Base-by-base conservation (phyloP, 2,329 filamentous ascomycete genomes). In the Penicillium sp. region DNA sequence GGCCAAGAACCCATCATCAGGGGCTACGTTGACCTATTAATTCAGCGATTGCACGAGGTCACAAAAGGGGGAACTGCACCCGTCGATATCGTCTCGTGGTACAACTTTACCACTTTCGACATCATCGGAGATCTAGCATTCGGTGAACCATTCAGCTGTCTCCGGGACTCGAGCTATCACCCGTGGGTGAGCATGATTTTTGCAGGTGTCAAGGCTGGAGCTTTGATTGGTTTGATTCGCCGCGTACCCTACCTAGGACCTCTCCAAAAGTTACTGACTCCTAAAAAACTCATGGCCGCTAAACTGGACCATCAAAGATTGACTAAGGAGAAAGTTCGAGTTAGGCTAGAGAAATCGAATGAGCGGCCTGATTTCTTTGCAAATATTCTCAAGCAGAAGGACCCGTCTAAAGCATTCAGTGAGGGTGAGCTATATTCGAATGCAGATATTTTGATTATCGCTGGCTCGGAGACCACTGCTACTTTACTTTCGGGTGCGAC, bases 391-490 rank as follows among this genome's bases (percentile, higher is more conserved):
- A 61, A 57, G 14, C 43, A 61, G 9, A 50, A 61, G 6, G 47
- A 53, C 11, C 57, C 57, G 2, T 57, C 56, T 18, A 65, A 53
- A 22, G 57, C 51, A 3, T 54, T 63, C 27, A 61, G 49, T 22
- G 3, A 56, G 65, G 42, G 29, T 0, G 62, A 64, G 27, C 63
- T 78, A 18, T 46, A 71, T 1, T 75, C 76, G 0, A 63, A 61
- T 43, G 46, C 18, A 2, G 57, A 42, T 25, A 42, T 44, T 0
- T 40, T 63, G n/a, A 63, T 63, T 26, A 42, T 41, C 53, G 67
- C 35, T 41, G 79, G 79, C 0, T 74, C 69, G 1, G 78, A 81
- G 52, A 81, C 79, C 0, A 81, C 78, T 0, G 77, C 79, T 0
- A 80, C 78, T 0, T 58, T 74, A 0, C 66, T 81, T 1, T 67